Evolutionary conservation across 768 basidiomycete species (phyloP).

Genomic region (Tricholomella constricta): DNA sequence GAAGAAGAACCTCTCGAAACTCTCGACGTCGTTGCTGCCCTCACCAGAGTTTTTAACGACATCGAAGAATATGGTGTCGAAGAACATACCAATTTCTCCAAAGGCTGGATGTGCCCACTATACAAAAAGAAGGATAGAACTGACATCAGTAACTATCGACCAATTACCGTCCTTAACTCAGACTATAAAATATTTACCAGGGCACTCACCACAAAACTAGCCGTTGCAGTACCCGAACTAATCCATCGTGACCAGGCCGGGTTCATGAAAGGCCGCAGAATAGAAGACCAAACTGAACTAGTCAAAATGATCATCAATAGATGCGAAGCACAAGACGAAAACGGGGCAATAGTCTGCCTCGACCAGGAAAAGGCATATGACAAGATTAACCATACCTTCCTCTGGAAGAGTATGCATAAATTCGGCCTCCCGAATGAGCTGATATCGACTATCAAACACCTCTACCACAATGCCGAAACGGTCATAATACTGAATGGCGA

Average conservation of each 20-base stretch:
- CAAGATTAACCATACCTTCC: constrained; percentile 4
- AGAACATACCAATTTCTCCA: background rate
- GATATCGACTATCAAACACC: background rate
- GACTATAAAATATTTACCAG: constrained; percentile 17
- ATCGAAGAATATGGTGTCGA: background rate
- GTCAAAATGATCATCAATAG: constrained; percentile 22
- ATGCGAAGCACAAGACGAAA: background rate
- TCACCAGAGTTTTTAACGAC: constrained; percentile 8
- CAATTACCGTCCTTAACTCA: constrained; percentile 38
- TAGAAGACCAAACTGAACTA: constrained; percentile 35
- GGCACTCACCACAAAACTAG: background rate
- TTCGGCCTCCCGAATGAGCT: background rate
- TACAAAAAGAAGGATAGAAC: constrained; percentile 41
- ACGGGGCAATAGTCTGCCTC: background rate
- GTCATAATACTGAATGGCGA: constrained; percentile 5
- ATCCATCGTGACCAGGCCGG: constrained; percentile 2
- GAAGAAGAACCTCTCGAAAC: too few relatives aligned
- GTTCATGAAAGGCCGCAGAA: constrained; percentile 21
- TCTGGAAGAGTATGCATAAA: background rate
- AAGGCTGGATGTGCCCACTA: constrained; percentile 20
- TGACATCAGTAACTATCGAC: constrained; percentile 36
- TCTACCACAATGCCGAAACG: background rate
- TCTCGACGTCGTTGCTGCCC: background rate
- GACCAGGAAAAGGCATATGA: constrained; percentile 39
- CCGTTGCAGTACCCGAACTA: background rate